Conservation (phyloP, 2,329 filamentous ascomycete genomes). For the Diaporthe ampelina region DNA sequence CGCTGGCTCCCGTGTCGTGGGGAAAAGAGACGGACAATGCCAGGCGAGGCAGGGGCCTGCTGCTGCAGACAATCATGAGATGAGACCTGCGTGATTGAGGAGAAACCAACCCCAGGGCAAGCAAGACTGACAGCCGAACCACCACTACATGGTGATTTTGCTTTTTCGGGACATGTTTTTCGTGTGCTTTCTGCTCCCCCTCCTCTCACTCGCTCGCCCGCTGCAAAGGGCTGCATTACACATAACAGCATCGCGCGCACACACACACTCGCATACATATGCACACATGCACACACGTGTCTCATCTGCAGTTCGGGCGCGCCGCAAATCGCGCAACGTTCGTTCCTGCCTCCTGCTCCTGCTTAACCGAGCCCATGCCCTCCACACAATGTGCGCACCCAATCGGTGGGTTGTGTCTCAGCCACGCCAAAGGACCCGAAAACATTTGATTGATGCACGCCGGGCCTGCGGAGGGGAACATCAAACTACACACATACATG, state of each 20-base stretch:
- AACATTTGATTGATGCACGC: not conserved
- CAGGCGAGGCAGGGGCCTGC: not conserved
- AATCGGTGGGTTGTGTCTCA: constrained; percentile 19
- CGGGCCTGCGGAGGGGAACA: not conserved
- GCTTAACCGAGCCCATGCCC: constrained; percentile 8
- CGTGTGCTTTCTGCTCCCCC: not conserved
- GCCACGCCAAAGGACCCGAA: not conserved
- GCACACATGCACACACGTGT: constrained; percentile 26
- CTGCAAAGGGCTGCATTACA: constrained; percentile 19
- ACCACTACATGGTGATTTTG: not conserved
- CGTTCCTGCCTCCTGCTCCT: not conserved
- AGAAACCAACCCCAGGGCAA: constrained; percentile 1
- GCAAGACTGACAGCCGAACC: constrained; percentile 5
- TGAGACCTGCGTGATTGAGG: constrained; percentile 34
- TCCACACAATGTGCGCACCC: not conserved
- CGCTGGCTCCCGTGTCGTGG: constrained; percentile 17
- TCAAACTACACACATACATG: not conserved
- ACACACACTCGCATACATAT: not conserved
- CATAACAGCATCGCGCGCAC: not conserved
- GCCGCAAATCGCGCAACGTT: constrained; percentile 36
- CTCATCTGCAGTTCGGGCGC: constrained; percentile 24
- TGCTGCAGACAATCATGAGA: constrained; percentile 5
- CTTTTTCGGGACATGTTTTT: not conserved
- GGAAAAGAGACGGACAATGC: not conserved
- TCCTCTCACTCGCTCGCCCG: no score